Base-by-base conservation (phyloP, 495 filamentous ascomycete species). In the Lepidopterella palustris region DNA sequence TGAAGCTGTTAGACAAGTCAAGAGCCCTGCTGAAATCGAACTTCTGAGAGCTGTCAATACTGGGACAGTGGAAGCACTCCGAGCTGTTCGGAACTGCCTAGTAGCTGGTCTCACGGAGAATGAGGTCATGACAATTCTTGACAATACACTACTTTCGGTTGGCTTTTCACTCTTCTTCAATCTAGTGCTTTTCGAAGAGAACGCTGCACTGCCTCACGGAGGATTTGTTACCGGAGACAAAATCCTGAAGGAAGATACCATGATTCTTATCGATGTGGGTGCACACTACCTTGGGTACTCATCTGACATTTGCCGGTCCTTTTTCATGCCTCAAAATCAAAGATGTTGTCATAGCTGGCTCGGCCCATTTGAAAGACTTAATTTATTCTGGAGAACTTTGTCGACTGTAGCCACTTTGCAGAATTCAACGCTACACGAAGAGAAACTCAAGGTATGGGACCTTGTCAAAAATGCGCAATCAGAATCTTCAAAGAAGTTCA, bases 231-330 rank as follows among this genome's bases (percentile, higher is more conserved):
- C 60, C 4, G 79, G 79, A 0, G 66, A 59, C 3, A 82, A 79
- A 64, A 71, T 73, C 21, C 62, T 80, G 3, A 71, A 74, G 29
- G 42, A 73, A 5, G 78, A 80, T 45, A 79, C 76, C 0, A 80
- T 82, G 67, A 65, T 82, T 0, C 67, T 82, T 15, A 82, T 82
- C 40, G 79, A 84, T 59, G 80, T 84, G 28, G 79, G 80, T 0
- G 78, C 79, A 1, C 80, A 81, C 68, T 73, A 79, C n/a, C 71
- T 77, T 47, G 79, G 79, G 23, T 84, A 82, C 63, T 80, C 76
- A 20, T 82, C 79, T 13, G 80, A 84, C 60, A 81, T 84, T 10
- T 79, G 76, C 60, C 77, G 81, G 9, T 81, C 77, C 23, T 84
- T 84, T 66, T 80, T 80, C 59, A 66, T 48, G 21, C 28, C 31